Conservation (phyloP, 164 flowering plant genomes). For the Cinnamomum micranthum region DNA sequence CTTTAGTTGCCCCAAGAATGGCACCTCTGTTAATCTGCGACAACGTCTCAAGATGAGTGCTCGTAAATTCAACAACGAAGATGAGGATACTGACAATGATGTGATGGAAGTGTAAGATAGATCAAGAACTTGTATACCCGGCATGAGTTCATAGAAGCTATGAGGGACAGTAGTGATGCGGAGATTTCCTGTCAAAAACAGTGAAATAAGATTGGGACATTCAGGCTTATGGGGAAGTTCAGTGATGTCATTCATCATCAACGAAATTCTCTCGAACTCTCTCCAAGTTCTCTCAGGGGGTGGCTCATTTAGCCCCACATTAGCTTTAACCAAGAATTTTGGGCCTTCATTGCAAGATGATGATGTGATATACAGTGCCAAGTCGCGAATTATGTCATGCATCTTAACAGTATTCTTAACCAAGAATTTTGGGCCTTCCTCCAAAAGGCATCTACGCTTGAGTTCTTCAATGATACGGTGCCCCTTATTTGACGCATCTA, state of each 20-base stretch:
- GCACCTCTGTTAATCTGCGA: neutral
- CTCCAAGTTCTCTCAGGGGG: neutral
- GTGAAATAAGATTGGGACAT: slow-evolving; percentile 1
- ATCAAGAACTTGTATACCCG: neutral
- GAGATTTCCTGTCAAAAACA: neutral
- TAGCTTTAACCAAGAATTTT: neutral
- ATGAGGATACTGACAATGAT: neutral
- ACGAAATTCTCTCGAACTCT: slow-evolving; percentile 2
- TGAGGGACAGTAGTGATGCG: neutral
- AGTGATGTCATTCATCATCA: neutral
- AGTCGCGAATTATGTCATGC: slow-evolving; percentile 6
- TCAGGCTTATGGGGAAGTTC: neutral
- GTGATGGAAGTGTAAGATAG: neutral
- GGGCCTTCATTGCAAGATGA: neutral
- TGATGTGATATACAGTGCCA: slow-evolving; percentile 8
- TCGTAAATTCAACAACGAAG: neutral
- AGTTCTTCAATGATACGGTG: neutral
- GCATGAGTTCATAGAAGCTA: slow-evolving; percentile 4
- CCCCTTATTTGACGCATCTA: neutral
- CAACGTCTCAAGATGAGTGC: neutral
- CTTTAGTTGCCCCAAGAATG: neutral
- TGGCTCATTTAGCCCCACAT: neutral
- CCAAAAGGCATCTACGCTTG: slow-evolving; percentile 3
- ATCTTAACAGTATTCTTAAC: too few species aligned
- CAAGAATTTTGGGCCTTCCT: neutral